phyloP scores from a whole-genome alignment of 108 stramenopile genomes.

The Bacterosira constricta region DNA sequence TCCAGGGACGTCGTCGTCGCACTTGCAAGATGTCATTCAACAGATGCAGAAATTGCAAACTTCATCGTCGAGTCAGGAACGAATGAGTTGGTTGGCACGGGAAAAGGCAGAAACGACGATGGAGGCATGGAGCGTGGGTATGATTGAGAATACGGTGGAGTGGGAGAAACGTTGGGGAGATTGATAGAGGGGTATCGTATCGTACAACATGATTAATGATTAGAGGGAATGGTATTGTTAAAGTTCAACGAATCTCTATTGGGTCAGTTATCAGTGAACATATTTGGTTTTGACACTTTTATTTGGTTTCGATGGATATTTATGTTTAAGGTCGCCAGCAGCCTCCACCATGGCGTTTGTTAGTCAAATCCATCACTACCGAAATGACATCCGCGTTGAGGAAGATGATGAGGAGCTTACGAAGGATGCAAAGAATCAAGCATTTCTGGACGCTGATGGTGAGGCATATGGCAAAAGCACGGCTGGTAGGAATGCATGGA shows the following conservation, averaged over 20 bases:
- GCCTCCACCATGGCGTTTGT: too few relatives aligned
- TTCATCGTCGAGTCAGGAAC: slow-evolving; percentile 13
- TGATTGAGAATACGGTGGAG: slow-evolving; percentile 41
- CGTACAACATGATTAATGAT: too few relatives aligned
- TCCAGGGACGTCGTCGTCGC: slow-evolving; percentile 6
- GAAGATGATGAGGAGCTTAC: slow-evolving; percentile 50
- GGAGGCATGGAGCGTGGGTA: slow-evolving; percentile 45
- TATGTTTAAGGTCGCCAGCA: too few relatives aligned
- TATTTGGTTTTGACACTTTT: too few relatives aligned
- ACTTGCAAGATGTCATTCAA: slow-evolving; percentile 20
- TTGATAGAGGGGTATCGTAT: too few relatives aligned
- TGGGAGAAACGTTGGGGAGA: slow-evolving; percentile 49
- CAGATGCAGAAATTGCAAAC: slow-evolving; percentile 19
- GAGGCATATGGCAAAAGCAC: slow-evolving; percentile 88
- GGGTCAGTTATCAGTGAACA: too few relatives aligned
- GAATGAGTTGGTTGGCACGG: slow-evolving; percentile 26
- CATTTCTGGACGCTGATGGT: slow-evolving; percentile 72
- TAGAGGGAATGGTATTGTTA: too few relatives aligned
- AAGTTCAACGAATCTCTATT: too few relatives aligned
- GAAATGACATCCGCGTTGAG: too few relatives aligned
- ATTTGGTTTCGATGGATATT: too few relatives aligned
- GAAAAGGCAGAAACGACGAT: slow-evolving; percentile 9
- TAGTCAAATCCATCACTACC: too few relatives aligned
- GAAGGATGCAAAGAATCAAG: slow-evolving; percentile 61
- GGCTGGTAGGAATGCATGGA: slow-evolving; percentile 90